Evolutionary conservation across 2,329 filamentous ascomycete species (phyloP), one percentile per base, ranked within the genome.

Genomic region (Thelonectria discophora): DNA sequence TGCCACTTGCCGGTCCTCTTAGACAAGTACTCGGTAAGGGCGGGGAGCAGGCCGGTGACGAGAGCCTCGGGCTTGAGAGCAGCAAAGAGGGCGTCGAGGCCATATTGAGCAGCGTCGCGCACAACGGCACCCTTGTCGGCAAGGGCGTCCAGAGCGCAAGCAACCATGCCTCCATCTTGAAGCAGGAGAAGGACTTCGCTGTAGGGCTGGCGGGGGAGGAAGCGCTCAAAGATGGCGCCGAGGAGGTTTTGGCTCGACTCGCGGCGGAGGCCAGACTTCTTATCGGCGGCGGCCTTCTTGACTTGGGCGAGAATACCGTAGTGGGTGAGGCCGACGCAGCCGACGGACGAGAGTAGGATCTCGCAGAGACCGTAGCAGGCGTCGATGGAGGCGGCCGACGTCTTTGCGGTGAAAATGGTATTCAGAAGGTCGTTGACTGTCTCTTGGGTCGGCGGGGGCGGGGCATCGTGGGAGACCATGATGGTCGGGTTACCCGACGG

Each of bases 1-100:
- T 99, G 95, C 95, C 95, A 99, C 80, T 99, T 99, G 68, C 92
- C 94, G 15, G 93, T 91, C 73, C 87, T 88, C 80, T 93, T 96
- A 74, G 84, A 83, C 30, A 99, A 84, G 76, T 98, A 98, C 54
- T 84, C 79, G 64, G 83, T 79, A 42, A 99, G 81, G 15, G 87
- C 85, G 3, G 95, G 93, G 53, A 99, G 82, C 43, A 99, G 85
- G 18, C 91, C 94, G 65, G 88, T 86, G 54, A 97, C 90, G 73
- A 97, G 86, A 51, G 92, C 89, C 81, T 98, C 95, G 58, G 93
- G 81, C 74, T 87, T 89, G 65, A 99, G 81, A 74, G 90, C 87
- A 67, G 84, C 84, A 77, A 97, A 97, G 21, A 98, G 84, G 21
- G 92, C 90, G 76, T 99, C 94, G 59, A 99, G 85, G 32, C 93